Evolutionary conservation across 192 early-diverging fungal species (phyloP).

Genomic region (Coemansia nantahalensis): DNA sequence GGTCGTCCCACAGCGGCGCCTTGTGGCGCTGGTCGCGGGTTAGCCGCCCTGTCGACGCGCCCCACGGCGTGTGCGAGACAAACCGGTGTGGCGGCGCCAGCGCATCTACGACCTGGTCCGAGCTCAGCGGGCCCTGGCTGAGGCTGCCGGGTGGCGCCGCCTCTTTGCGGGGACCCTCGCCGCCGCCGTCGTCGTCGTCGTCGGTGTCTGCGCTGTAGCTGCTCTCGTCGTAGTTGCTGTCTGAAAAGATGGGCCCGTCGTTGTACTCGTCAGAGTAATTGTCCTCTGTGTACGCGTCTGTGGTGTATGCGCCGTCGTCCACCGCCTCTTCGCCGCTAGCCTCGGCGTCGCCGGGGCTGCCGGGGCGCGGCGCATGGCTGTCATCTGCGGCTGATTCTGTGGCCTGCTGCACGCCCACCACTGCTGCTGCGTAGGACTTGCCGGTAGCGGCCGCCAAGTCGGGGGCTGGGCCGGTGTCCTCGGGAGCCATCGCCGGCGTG

Average conservation of each 20-base stretch:
- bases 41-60: conserved; percentile 35
- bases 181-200: too few relatives aligned
- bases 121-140: conserved; percentile 17
- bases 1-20: conserved; percentile 42
- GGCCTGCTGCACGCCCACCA: neutral
- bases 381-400: too few relatives aligned
- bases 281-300: conserved; percentile 33
- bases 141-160: too few relatives aligned
- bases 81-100: conserved; percentile 42
- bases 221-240: conserved; percentile 16
- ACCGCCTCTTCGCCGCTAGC: neutral
- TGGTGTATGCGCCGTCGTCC: conserved; percentile 16
- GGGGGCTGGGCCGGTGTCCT: too few relatives aligned
- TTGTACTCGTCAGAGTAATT: conserved; percentile 35
- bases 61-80: conserved; percentile 51
- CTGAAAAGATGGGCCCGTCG: conserved; percentile 44
- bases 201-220: conserved; percentile 6
- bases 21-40: conserved; percentile 44
- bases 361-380: too few relatives aligned
- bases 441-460: neutral
- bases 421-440: conserved; percentile 16
- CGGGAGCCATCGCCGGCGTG: too few relatives aligned
- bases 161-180: too few relatives aligned
- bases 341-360: neutral
- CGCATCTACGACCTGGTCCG: conserved; percentile 15